Conservation (phyloP, 352 stramenopile genomes). For the Saprolegnia parasitica region DNA sequence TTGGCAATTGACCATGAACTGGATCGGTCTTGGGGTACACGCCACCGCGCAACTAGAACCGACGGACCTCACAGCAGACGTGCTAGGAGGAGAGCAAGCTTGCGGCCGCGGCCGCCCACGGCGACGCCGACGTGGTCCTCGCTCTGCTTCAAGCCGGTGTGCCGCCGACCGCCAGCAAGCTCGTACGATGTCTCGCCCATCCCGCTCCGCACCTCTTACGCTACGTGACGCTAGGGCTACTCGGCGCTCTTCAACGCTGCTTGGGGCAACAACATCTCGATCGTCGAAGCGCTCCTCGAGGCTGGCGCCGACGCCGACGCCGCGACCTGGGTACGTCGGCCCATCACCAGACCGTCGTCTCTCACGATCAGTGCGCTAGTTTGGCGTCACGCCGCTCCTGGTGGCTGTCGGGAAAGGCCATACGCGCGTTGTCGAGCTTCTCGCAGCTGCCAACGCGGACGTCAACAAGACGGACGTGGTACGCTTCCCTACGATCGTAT, state of each 20-base stretch:
- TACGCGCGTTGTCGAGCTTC: not conserved
- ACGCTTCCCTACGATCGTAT: not conserved
- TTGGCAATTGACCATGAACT: too few species aligned
- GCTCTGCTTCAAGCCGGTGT: not conserved
- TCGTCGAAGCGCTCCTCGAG: constrained; percentile 2
- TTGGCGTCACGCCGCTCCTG: constrained; percentile 2
- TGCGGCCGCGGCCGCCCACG: not conserved
- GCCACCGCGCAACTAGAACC: too few species aligned
- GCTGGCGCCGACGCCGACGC: not conserved
- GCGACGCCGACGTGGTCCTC: not conserved
- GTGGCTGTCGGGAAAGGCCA: not conserved
- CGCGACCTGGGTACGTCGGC: not conserved
- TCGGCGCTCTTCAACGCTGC: not conserved
- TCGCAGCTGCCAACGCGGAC: not conserved
- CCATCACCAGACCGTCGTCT: too few species aligned
- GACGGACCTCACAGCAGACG: too few species aligned
- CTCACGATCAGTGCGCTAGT: not conserved
- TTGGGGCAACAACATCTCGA: constrained; percentile 5
- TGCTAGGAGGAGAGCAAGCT: constrained; percentile 6
- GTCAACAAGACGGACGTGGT: constrained; percentile 1
- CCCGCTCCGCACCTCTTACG: not conserved
- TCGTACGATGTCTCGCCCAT: not conserved
- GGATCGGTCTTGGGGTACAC: too few species aligned
- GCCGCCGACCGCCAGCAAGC: not conserved
- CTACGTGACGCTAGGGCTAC: constrained; percentile 4